Evolutionary conservation across 108 stramenopile genomes (phyloP).

Genomic region (Parmales sp.): DNA sequence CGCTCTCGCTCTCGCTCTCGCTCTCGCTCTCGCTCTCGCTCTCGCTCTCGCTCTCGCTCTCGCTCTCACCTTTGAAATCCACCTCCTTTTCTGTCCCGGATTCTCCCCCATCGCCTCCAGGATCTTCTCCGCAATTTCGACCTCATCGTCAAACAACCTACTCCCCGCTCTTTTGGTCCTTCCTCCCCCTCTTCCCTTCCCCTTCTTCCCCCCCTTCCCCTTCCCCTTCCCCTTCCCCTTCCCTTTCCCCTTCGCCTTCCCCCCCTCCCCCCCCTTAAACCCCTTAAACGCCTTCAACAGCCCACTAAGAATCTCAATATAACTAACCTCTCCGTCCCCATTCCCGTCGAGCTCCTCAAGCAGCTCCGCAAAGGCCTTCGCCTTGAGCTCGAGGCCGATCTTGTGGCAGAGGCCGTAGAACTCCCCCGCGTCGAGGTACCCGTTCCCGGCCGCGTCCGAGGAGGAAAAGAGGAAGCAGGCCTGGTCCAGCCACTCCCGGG

Average conservation of each 20-base stretch:
- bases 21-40: too few species aligned
- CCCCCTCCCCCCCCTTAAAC: not conserved
- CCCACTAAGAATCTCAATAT: not conserved
- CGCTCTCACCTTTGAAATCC: not conserved
- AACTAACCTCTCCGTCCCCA: not conserved
- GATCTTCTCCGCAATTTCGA: conserved; percentile 9
- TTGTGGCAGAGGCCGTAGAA: not conserved
- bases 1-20: too few species aligned
- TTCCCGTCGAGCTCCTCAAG: not conserved
- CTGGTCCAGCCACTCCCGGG: not conserved
- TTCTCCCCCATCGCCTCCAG: conserved; percentile 10
- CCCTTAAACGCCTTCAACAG: not conserved
- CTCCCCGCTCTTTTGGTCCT: too few species aligned
- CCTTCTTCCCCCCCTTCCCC: too few species aligned
- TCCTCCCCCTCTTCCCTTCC: too few species aligned
- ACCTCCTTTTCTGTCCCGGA: not conserved
- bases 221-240: not conserved
- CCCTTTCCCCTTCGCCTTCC: too few species aligned
- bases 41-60: too few species aligned
- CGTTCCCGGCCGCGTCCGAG: not conserved
- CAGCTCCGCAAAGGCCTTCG: not conserved
- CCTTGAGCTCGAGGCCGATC: not conserved
- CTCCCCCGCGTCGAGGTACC: not conserved
- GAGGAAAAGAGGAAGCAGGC: conserved; percentile 1
- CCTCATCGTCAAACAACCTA: not conserved